Evolutionary conservation across 2,329 filamentous ascomycete species (phyloP).

Genomic region (Hypoxylon sp.): DNA sequence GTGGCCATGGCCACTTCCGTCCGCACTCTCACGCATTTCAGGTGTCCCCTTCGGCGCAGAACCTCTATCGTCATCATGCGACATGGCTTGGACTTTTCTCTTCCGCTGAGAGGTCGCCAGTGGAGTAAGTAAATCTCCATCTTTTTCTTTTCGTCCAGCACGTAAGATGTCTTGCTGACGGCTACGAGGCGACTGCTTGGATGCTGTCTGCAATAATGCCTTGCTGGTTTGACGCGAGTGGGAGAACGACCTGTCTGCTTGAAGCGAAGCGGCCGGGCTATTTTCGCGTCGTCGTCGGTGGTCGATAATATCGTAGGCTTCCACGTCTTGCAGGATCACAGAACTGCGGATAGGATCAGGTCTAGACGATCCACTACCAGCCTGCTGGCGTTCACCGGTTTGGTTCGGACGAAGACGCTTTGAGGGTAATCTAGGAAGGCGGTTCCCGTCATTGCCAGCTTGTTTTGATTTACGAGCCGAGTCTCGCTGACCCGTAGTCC

Average conservation of each 20-base stretch:
- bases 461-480: not conserved
- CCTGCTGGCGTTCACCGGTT: not conserved
- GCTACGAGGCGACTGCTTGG: not conserved
- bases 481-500: not conserved
- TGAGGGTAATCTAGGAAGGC: slow-evolving; percentile 12
- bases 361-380: not conserved
- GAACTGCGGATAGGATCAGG: slow-evolving; percentile 12
- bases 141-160: not conserved
- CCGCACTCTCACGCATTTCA: not conserved
- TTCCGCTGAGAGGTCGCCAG: not conserved
- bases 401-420: slow-evolving; percentile 20
- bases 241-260: not conserved
- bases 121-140: not conserved
- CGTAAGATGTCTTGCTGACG: not conserved
- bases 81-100: not conserved
- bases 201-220: not conserved
- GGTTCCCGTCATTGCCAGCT: not conserved
- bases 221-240: slow-evolving; percentile 3
- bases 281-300: slow-evolving; percentile 21
- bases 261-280: slow-evolving; percentile 4
- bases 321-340: slow-evolving; percentile 37
- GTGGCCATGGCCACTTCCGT: not conserved
- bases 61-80: not conserved
- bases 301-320: slow-evolving; percentile 38
- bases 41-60: not conserved